A percentile compares a stretch with the other conserved stretches of the same genome.
Evolutionary conservation across 371 early-diverging fungal genomes (phyloP).

Genomic region (Lichtheimia hyalospora): DNA sequence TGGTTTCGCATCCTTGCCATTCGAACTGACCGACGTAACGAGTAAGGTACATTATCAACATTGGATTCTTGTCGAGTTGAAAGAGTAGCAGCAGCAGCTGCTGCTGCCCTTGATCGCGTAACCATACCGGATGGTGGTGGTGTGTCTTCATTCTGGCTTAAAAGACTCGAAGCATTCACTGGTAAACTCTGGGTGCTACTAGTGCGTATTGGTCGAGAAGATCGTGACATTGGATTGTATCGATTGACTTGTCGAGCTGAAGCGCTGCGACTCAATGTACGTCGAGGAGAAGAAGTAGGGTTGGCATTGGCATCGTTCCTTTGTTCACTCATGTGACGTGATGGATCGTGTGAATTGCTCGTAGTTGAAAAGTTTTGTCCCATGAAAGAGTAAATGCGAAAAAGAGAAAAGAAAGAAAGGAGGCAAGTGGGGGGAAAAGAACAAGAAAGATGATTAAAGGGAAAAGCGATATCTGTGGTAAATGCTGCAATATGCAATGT

Average conservation of each 20-base stretch:
- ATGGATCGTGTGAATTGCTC: not conserved
- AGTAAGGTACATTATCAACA: too few relatives aligned
- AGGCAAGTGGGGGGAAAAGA: not conserved
- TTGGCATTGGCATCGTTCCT: too few relatives aligned
- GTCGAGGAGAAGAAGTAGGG: not conserved
- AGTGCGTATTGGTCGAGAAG: not conserved
- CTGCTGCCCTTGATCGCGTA: not conserved
- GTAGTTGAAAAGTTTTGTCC: not conserved
- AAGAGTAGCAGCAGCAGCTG: not conserved
- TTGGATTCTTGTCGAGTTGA: too few relatives aligned
- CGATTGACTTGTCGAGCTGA: not conserved
- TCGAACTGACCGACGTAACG: too few relatives aligned
- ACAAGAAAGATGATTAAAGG: too few relatives aligned
- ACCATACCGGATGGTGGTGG: slow-evolving; percentile 1
- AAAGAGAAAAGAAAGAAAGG: not conserved
- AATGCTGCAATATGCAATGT: too few relatives aligned
- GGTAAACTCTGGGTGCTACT: not conserved
- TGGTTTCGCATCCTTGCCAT: too few relatives aligned
- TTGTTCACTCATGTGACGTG: too few relatives aligned
- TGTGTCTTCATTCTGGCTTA: not conserved
- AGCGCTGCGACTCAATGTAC: not conserved
- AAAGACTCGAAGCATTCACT: not conserved
- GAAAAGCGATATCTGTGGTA: too few relatives aligned
- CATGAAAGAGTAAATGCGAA: not conserved
- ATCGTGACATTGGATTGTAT: not conserved